Percentiles rank a stretch among this genome's conserved stretches.
phyloP scores from a whole-genome alignment of 345 rosid species.

The Populus deltoides region DNA sequence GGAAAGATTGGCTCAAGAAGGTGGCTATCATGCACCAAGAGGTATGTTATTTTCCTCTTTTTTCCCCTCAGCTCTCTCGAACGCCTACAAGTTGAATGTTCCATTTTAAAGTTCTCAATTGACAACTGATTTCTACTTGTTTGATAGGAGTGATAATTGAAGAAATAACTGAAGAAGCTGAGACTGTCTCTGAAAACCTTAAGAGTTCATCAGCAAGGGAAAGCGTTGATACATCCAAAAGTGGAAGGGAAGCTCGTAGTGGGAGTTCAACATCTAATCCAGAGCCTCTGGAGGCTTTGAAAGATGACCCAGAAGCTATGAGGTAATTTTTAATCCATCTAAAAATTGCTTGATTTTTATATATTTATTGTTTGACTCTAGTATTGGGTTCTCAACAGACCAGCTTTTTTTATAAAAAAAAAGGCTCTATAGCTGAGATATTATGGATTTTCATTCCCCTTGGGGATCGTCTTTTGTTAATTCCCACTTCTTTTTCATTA shows the following conservation, averaged over 20 bases:
- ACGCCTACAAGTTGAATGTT: background rate
- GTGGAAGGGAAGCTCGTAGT: slow-evolving; percentile 13
- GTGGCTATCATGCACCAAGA: slow-evolving; percentile 46
- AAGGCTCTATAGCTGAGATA: background rate
- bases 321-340: slow-evolving; percentile 41
- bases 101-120: background rate
- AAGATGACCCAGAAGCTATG: slow-evolving; percentile 73
- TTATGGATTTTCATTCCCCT: background rate
- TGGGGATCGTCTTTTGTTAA: background rate
- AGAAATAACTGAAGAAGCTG: slow-evolving; percentile 69
- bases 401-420: background rate
- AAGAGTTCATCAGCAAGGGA: slow-evolving; percentile 28
- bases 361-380: background rate
- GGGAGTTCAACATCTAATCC: slow-evolving; percentile 32
- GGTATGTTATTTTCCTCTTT: slow-evolving; percentile 33
- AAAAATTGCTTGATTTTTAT: background rate
- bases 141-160: slow-evolving; percentile 60
- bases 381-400: background rate
- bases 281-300: slow-evolving; percentile 58
- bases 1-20: slow-evolving; percentile 47
- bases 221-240: slow-evolving; percentile 15
- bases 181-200: slow-evolving; percentile 30
- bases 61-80: background rate
- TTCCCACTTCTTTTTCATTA: background rate
- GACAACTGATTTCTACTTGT: slow-evolving; percentile 4